Evolutionary conservation across 805 yeast species (phyloP).

Genomic region (Ogataea allantospora): DNA sequence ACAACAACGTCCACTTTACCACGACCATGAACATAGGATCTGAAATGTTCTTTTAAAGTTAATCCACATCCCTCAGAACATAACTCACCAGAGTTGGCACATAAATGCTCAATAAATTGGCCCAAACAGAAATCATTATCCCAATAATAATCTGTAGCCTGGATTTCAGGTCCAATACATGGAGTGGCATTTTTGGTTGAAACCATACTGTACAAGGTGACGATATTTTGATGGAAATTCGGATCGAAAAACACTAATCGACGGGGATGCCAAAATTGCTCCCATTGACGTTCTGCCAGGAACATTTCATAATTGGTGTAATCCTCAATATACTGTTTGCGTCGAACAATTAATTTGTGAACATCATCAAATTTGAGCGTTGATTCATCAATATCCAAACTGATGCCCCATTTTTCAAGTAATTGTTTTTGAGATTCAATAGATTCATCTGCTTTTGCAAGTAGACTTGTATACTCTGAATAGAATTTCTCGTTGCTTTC

Average conservation of each 20-base stretch:
- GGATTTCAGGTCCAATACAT: slow-evolving; percentile 86
- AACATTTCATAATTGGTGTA: slow-evolving; percentile 29
- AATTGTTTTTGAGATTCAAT: slow-evolving; percentile 2
- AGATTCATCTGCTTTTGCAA: slow-evolving; percentile 23
- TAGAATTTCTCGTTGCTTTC: slow-evolving; percentile 32
- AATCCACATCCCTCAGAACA: slow-evolving; percentile 87
- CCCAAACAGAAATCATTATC: slow-evolving; percentile 91
- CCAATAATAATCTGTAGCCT: slow-evolving; percentile 82
- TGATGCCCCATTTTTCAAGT: slow-evolving; percentile 18
- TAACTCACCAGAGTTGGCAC: slow-evolving; percentile 58
- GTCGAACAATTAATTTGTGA: slow-evolving; percentile 36
- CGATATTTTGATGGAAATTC: slow-evolving; percentile 72
- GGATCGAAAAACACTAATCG: slow-evolving; percentile 61
- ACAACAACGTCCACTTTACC: slow-evolving; percentile 78
- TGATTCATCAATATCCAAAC: slow-evolving; percentile 22
- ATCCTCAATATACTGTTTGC: slow-evolving; percentile 30
- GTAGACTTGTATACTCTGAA: slow-evolving; percentile 20
- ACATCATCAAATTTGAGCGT: slow-evolving; percentile 41
- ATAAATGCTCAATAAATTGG: slow-evolving; percentile 77
- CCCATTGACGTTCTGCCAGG: slow-evolving; percentile 63
- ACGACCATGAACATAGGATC: slow-evolving; percentile 84
- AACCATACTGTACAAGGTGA: slow-evolving; percentile 77
- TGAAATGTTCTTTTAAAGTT: slow-evolving; percentile 65
- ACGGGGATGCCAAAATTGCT: slow-evolving; percentile 44
- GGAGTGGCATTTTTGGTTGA: slow-evolving; percentile 85